phyloP scores from a whole-genome alignment of 495 filamentous ascomycete genomes.

The Hypoxylon perforatum region DNA sequence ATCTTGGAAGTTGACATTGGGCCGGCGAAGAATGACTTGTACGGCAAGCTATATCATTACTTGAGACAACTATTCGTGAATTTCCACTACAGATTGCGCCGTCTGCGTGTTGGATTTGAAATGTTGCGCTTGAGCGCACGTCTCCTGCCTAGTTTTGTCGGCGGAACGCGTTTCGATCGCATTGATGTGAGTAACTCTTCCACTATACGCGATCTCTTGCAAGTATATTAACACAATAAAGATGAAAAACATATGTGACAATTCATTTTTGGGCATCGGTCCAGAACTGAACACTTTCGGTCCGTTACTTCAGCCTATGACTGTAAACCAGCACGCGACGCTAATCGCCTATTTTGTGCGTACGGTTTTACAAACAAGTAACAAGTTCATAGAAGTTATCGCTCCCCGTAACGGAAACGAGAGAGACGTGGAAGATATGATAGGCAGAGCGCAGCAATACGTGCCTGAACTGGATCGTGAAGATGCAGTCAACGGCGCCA shows the following conservation, averaged over 20 bases:
- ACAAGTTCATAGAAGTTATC: no score
- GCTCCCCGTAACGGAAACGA: no score
- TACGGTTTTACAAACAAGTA: no score
- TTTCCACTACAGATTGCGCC: slow-evolving; percentile 17
- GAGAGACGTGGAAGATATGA: no score
- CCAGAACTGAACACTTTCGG: not conserved
- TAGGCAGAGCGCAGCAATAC: no score
- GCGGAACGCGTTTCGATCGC: slow-evolving; percentile 13
- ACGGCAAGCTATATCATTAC: slow-evolving; percentile 48
- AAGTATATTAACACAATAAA: not conserved
- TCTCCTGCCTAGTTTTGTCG: slow-evolving; percentile 4
- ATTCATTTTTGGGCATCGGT: not conserved
- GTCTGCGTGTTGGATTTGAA: not conserved
- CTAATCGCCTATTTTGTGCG: slow-evolving; percentile 16
- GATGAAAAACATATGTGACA: slow-evolving; percentile 3
- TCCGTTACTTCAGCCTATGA: slow-evolving; percentile 9
- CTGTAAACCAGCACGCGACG: slow-evolving; percentile 38
- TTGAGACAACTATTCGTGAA: slow-evolving; percentile 27
- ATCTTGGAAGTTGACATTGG: slow-evolving; percentile 21
- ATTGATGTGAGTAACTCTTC: slow-evolving; percentile 27
- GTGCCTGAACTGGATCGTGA: no score
- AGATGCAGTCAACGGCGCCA: slow-evolving; percentile 12
- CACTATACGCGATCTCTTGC: no score
- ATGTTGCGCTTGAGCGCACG: slow-evolving; percentile 3
- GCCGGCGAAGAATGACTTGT: slow-evolving; percentile 36